A percentile compares a stretch with the other conserved stretches of the same genome.
Evolutionary conservation across 305 asterid genomes (phyloP).

Genomic region (Andrographis paniculata): DNA sequence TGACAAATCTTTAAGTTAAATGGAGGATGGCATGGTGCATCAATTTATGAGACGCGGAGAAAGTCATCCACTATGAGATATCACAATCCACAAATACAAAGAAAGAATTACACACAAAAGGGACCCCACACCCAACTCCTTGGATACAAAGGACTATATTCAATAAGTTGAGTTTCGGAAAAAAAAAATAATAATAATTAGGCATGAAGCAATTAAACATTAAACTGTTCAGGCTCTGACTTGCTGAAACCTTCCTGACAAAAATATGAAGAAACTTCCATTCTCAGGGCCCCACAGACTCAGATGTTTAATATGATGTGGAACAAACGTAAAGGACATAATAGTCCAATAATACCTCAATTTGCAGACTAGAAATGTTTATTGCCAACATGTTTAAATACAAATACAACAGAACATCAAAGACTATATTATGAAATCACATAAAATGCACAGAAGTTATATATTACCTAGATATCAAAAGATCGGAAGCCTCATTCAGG

Average conservation of each 20-base stretch:
- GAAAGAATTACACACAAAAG: no score
- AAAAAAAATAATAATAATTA: no score
- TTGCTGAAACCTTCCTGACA: no score
- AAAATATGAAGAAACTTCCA: not conserved
- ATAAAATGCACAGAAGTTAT: not conserved
- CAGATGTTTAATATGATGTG: not conserved
- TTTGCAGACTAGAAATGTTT: not conserved
- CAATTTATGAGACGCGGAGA: not conserved
- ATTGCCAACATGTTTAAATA: slow-evolving; percentile 1
- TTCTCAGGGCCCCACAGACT: not conserved
- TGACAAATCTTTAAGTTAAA: not conserved
- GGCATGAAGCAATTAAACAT: not conserved
- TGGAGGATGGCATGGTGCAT: not conserved
- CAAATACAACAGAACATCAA: slow-evolving; percentile 1
- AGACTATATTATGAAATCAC: slow-evolving; percentile 9
- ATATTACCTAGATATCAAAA: slow-evolving; percentile 72
- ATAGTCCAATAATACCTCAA: not conserved
- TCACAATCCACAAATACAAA: no score
- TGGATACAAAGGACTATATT: no score
- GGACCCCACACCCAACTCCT: no score
- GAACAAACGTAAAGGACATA: not conserved
- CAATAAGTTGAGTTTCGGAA: no score
- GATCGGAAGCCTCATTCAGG: slow-evolving; percentile 52
- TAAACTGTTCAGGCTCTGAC: not conserved
- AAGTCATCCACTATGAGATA: not conserved